Conservation (phyloP, 768 basidiomycete genomes). For the Macrolepiota dolichaula region DNA sequence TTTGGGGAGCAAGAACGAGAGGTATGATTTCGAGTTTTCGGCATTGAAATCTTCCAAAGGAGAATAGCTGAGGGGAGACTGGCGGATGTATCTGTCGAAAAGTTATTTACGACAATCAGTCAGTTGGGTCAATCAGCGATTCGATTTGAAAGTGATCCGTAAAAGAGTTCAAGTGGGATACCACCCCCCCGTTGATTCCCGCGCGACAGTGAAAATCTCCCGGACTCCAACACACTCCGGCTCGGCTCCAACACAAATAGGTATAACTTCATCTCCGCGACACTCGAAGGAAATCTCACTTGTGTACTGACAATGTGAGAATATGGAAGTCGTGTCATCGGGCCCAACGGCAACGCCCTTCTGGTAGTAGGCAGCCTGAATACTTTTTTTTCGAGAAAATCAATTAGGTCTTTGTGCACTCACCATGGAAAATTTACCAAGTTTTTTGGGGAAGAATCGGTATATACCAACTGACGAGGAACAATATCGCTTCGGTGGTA, state of each 20-base stretch:
- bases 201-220: not conserved
- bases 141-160: not conserved
- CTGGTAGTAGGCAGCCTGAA: not conserved
- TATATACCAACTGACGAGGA: too few relatives aligned
- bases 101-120: not conserved
- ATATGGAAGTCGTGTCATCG: not conserved
- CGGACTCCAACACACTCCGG: not conserved
- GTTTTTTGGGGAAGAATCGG: too few relatives aligned
- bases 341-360: not conserved
- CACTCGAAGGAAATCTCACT: conserved; percentile 5
- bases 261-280: conserved; percentile 9
- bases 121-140: not conserved
- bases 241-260: not conserved
- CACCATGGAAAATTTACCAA: too few relatives aligned
- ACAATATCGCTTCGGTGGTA: too few relatives aligned
- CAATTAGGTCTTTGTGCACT: too few relatives aligned
- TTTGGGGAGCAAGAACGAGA: not conserved
- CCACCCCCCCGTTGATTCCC: not conserved
- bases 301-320: not conserved
- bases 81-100: not conserved
- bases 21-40: too few relatives aligned
- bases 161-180: not conserved
- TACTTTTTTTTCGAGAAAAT: not conserved
- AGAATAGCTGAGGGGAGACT: too few relatives aligned
- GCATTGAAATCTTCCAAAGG: too few relatives aligned